A percentile compares a stretch with the other conserved stretches of the same genome.
These are phyloP conservation scores for Didymella glomerata DNA, from an alignment of 2,329 filamentous ascomycete genomes.

Conservation along the genomic window DNA sequence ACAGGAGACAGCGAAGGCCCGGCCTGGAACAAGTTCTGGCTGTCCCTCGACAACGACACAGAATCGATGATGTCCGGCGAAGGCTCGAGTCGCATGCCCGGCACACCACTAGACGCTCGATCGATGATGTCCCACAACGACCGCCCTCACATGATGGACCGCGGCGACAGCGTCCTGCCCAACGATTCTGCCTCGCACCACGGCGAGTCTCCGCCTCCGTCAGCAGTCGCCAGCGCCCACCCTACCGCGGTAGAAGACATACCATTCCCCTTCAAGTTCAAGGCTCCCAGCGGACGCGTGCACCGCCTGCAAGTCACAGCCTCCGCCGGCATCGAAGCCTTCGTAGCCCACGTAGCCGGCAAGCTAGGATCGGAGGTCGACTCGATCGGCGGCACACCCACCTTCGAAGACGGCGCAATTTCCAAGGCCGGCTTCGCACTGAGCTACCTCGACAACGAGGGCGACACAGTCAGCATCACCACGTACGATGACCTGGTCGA, in stretches of 20 bases:
- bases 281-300: constrained; percentile 92
- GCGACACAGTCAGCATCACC: constrained; percentile 95
- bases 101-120: constrained; percentile 69
- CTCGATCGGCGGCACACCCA: constrained; percentile 80
- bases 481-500: constrained; percentile 93
- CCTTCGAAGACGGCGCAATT: constrained; percentile 80
- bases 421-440: constrained; percentile 83
- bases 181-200: constrained; percentile 95
- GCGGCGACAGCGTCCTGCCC: constrained; percentile 85
- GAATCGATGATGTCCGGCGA: constrained; percentile 97
- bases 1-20: constrained; percentile 90
- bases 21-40: constrained; percentile 99
- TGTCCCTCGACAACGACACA: constrained; percentile 92
- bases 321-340: constrained; percentile 78
- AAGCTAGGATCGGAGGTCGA: constrained; percentile 89
- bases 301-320: constrained; percentile 88
- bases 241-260: constrained; percentile 67
- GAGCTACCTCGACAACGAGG: constrained; percentile 96
- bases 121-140: constrained; percentile 84
- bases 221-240: constrained; percentile 66
- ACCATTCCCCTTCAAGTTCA: constrained; percentile 98
- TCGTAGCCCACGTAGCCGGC: constrained; percentile 77
- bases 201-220: constrained; percentile 77
- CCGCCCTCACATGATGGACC: constrained; percentile 66
- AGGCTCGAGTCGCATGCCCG: constrained; percentile 74